phyloP scores from a whole-genome alignment of 192 early-diverging fungal species.

The Coemansia sp. region DNA sequence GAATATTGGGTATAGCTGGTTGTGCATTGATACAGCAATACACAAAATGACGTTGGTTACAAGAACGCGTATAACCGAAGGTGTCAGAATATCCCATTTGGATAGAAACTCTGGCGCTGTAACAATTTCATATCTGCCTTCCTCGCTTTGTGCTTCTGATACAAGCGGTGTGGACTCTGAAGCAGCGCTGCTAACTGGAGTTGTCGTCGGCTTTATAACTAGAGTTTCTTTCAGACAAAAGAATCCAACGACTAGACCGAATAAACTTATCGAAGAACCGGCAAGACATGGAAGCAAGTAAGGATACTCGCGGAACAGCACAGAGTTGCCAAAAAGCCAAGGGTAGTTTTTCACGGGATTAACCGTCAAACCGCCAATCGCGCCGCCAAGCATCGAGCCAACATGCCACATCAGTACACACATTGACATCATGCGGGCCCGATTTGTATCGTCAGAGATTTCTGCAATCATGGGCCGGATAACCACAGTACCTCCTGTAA shows the following conservation, averaged over 20 bases:
- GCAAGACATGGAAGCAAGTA: constrained; percentile 70
- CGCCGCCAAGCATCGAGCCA: constrained; percentile 55
- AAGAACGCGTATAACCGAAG: constrained; percentile 14
- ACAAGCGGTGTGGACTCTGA: constrained; percentile 17
- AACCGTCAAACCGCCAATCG: too few species aligned
- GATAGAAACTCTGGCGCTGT: constrained; percentile 1
- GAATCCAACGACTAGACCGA: constrained; percentile 61
- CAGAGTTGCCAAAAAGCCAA: too few species aligned
- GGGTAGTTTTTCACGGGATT: too few species aligned
- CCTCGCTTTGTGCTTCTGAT: neutral
- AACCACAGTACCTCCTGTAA: constrained; percentile 74
- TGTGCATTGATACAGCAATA: constrained; percentile 21
- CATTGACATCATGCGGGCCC: constrained; percentile 64
- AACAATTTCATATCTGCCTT: neutral
- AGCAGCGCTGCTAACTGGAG: neutral
- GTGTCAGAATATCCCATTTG: too few species aligned
- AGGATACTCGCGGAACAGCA: too few species aligned
- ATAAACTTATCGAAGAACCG: constrained; percentile 60
- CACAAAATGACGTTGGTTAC: constrained; percentile 16
- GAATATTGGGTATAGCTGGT: constrained; percentile 45
- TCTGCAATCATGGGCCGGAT: constrained; percentile 76
- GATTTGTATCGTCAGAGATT: constrained; percentile 74
- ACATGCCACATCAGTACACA: constrained; percentile 65
- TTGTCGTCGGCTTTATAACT: neutral
- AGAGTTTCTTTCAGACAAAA: too few species aligned